A percentile compares a stretch with the other conserved stretches of the same genome.
Conservation (phyloP, 306 rosid genomes). For the Vicia villosa region DNA sequence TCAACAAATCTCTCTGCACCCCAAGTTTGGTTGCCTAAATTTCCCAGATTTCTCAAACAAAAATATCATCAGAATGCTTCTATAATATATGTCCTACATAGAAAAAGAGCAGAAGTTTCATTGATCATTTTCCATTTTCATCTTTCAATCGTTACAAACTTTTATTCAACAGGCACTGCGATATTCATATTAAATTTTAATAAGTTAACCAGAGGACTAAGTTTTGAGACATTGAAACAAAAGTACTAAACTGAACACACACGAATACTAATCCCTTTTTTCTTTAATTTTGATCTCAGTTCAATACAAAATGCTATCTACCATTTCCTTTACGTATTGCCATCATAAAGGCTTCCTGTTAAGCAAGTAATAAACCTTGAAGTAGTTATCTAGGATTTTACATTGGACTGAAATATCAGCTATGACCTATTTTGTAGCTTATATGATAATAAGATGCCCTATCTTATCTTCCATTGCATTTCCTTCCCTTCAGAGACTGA, state of each 20-base stretch:
- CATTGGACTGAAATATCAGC: constrained; percentile 6
- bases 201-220: not conserved
- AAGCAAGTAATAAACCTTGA: not conserved
- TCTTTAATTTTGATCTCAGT: not conserved
- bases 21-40: constrained; percentile 82
- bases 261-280: not conserved
- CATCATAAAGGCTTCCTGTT: constrained; percentile 6
- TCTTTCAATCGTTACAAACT: not conserved
- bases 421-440: not conserved
- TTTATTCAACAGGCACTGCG: not conserved
- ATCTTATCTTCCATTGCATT: not conserved
- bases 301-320: constrained; percentile 9
- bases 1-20: constrained; percentile 94
- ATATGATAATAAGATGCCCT: not conserved
- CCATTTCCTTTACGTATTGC: constrained; percentile 5
- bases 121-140: constrained; percentile 24
- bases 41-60: constrained; percentile 48
- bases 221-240: too few species aligned
- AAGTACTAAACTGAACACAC: not conserved
- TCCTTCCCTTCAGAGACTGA: constrained; percentile 16
- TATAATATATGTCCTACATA: not conserved
- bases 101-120: not conserved
- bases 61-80: constrained; percentile 19
- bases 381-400: not conserved
- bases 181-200: constrained; percentile 17